Evolutionary conservation across 768 basidiomycete genomes (phyloP).

Genomic region (Naganishia vaughanmartiniae): DNA sequence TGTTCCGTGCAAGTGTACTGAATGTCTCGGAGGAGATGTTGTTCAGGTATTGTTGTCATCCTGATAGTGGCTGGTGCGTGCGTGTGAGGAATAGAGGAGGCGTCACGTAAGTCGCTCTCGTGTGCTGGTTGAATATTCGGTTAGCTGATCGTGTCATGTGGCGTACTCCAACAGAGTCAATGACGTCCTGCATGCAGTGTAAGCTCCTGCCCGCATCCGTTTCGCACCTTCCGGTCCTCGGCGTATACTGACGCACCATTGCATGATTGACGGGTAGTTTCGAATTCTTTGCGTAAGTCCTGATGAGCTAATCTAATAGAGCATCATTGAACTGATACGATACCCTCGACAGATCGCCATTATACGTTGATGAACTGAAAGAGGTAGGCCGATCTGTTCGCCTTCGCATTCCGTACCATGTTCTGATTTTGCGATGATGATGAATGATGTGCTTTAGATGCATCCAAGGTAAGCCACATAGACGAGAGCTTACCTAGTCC

Average conservation of each 20-base stretch:
- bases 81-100: constrained; percentile 35
- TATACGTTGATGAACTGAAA: constrained; percentile 35
- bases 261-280: constrained; percentile 17
- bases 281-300: constrained; percentile 34
- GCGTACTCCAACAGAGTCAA: constrained; percentile 26
- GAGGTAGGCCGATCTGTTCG: constrained; percentile 22
- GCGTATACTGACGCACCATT: not conserved
- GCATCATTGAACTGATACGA: not conserved
- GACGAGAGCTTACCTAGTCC: no score
- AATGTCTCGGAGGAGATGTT: not conserved
- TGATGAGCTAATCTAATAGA: not conserved
- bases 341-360: constrained; percentile 22
- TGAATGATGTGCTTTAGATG: not conserved
- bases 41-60: constrained; percentile 30
- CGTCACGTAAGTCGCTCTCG: constrained; percentile 30
- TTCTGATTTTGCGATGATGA: not conserved
- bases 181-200: constrained; percentile 37
- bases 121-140: not conserved
- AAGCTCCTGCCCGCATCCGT: not conserved
- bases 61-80: constrained; percentile 33
- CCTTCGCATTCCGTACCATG: not conserved
- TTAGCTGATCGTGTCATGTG: not conserved
- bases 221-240: not conserved
- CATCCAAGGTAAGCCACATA: constrained; percentile 3
- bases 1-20: not conserved